phyloP scores from a whole-genome alignment of 2,329 filamentous ascomycete genomes.

The Xylogone sp. region DNA sequence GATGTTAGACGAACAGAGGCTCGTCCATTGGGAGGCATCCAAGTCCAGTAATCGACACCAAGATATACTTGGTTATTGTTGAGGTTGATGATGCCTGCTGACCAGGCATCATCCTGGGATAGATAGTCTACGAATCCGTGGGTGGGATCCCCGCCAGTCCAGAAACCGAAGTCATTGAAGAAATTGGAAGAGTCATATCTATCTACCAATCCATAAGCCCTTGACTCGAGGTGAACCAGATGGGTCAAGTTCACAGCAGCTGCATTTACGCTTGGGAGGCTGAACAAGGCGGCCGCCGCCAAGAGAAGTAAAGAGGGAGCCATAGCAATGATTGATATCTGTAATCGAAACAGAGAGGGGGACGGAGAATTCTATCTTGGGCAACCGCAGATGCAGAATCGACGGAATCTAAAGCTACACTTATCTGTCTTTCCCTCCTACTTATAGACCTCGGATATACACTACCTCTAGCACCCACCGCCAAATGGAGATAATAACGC shows the following conservation, averaged over 20 bases:
- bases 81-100: constrained; percentile 53
- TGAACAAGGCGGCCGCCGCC: not conserved
- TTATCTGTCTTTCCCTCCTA: no score
- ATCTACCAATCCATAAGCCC: constrained; percentile 34
- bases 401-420: no score
- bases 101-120: constrained; percentile 45
- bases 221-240: not conserved
- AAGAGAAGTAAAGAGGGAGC: not conserved
- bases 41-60: constrained; percentile 63
- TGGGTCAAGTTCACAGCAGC: no score
- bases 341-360: no score
- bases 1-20: constrained; percentile 65
- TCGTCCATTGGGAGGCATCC: constrained; percentile 45
- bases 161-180: constrained; percentile 46
- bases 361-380: no score
- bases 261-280: not conserved
- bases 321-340: not conserved
- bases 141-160: constrained; percentile 54
- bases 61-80: constrained; percentile 57
- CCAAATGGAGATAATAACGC: no score
- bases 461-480: no score
- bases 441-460: no score
- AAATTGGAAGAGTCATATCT: constrained; percentile 41
- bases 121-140: constrained; percentile 65
- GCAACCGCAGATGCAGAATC: no score